phyloP scores from a whole-genome alignment of 2,329 filamentous ascomycete genomes.

The Talaromyces sp. region DNA sequence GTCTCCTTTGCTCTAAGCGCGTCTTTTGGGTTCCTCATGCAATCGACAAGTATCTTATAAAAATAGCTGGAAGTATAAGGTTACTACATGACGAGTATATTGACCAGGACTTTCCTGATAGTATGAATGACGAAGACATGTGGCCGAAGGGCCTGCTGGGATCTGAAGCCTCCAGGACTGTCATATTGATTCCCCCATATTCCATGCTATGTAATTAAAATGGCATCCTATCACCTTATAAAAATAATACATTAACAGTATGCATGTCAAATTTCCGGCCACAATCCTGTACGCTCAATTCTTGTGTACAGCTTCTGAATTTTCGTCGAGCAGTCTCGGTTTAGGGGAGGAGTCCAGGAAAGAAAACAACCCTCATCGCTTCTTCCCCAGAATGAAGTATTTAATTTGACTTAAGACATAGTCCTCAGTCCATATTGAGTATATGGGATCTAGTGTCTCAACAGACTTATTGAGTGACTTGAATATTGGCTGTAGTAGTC shows the following conservation, averaged over 20 bases:
- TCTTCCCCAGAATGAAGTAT: too few relatives aligned
- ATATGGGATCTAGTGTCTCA: too few relatives aligned
- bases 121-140: slow-evolving; percentile 23
- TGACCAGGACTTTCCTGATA: slow-evolving; percentile 43
- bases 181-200: slow-evolving; percentile 3
- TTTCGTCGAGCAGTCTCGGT: too few relatives aligned
- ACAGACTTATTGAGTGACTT: too few relatives aligned
- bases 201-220: not conserved
- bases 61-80: slow-evolving; percentile 55
- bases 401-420: too few relatives aligned
- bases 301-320: too few relatives aligned
- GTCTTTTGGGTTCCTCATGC: slow-evolving; percentile 59
- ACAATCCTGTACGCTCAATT: slow-evolving; percentile 32
- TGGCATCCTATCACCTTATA: not conserved
- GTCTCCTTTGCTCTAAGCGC: slow-evolving; percentile 46
- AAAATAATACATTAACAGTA: not conserved
- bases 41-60: slow-evolving; percentile 56
- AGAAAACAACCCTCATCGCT: too few relatives aligned
- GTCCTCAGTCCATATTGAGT: too few relatives aligned
- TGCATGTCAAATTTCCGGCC: slow-evolving; percentile 46
- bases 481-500: not conserved
- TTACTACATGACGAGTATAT: slow-evolving; percentile 60
- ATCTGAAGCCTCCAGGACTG: not conserved
- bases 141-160: not conserved
- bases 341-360: too few relatives aligned